Base-by-base conservation (phyloP, 2,329 filamentous ascomycete genomes). In the Pseudocercospora crystallina region DNA sequence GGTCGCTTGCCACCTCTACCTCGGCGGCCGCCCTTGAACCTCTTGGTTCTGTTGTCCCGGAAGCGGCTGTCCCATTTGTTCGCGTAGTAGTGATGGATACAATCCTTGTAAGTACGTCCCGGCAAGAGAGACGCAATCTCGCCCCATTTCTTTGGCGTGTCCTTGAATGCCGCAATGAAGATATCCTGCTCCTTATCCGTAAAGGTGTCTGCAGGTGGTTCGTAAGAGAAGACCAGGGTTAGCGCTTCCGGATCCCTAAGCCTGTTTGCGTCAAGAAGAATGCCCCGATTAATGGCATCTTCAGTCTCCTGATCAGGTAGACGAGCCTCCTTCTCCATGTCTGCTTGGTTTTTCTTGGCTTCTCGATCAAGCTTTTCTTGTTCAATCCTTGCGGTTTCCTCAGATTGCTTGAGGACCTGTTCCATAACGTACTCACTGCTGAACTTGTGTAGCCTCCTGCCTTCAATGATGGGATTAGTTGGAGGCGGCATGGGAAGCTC, bases 11-110 rank as follows among this genome's bases (percentile, higher is more conserved):
- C 69, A 81, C 83, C 55, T 15, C 60, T 54, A 44, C 61, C 63
- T 45, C 64, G 53, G 10, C 61, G 56, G 47, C 66, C 51, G 56
- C 65, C 48, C 61, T 71, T 63, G 43, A 68, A 59, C 58, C 66
- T 69, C 50, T 65, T 83, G 69, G 82, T 85, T 29, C 86, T 76
- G 69, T 87, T 89, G 64, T 89, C 86, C 67, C 91, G 90, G 54
- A 91, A 84, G 56, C 88, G 85, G 36, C 84, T 80, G 40, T 84
- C 79, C 71, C 86, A 86, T 72, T 83, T 94, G 65, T 86, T 88
- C 56, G 88, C 78, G 69, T 94, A 94, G 70, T 94, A 94, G 69
- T 91, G 90, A 65, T 90, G 86, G 60, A 94, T 94, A 69, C 86
- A 90, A 40, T 87, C 82, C 58, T 86, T 85, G 69, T 89, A 90